Evolutionary conservation across 2,329 filamentous ascomycete species (phyloP), one percentile per base, ranked within the genome.

Genomic region (Aspergillus thermomutatus): DNA sequence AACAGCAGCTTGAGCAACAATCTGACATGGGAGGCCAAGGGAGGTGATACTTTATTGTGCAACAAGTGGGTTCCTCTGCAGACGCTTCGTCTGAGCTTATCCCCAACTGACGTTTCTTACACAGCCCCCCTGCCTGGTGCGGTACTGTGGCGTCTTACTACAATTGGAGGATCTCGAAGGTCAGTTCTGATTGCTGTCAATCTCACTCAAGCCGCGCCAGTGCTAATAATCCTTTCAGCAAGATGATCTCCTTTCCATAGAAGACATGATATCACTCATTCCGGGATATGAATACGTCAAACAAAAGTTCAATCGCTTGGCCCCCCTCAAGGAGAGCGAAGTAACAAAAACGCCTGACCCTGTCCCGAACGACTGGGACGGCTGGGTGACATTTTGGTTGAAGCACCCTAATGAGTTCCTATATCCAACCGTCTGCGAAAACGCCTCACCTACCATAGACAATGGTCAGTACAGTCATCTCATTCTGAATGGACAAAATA

Each of bases 11-110:
- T 49, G 26, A 57, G 21, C 21, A 54, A 49, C 8, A 46, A 17
- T 4, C 9, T 57, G 37, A 34, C 45, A n/a, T 57, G 55, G 55
- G 55, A 57, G 14, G 56, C 56, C 1, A 54, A 54, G 17, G 56
- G 56, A 6, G 56, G 56, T 6, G 56, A 58, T 49, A 58, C 56
- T 21, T 28, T 58, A 23, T 43, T 49, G 17, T 58, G 56, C 53
- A 58, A 58, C 31, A 48, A 58, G 57, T 59, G 27, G 9, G 55
- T 53, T 23, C 5, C 27, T 50, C n/a, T 37, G 10, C 25, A 8
- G 7, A 23, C 40, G 19, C 27, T 28, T 19, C 8, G 17, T 19
- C 10, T 40, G 8, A 40, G 21, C 28, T 54, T 17, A 49, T 27
- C 14, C 9, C 11, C 10, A 4, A 14, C 28, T 31, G 28, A 17